Percentiles rank a stretch among this genome's conserved stretches.
Evolutionary conservation across 495 filamentous ascomycete genomes (phyloP).

Genomic region (Aspergillus coremiiformis): DNA sequence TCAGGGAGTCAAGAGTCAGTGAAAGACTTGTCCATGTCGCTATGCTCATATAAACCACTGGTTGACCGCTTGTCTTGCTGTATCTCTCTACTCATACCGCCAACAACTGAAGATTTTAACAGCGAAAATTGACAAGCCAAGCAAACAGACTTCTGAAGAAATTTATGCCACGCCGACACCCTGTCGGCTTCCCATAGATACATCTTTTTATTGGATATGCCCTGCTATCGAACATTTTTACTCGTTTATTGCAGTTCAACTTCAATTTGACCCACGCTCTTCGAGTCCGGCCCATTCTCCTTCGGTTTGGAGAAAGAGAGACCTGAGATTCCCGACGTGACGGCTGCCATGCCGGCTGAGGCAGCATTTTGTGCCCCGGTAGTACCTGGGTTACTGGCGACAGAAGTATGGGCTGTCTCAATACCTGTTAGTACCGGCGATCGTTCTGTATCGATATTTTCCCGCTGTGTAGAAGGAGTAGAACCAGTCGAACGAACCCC

Average conservation of each 20-base stretch:
- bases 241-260: conserved; percentile 43
- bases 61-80: no score
- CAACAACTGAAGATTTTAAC: not conserved
- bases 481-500: conserved; percentile 35
- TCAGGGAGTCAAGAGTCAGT: no score
- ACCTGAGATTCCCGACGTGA: conserved; percentile 37
- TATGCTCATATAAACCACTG: no score
- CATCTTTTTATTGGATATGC: not conserved
- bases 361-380: conserved; percentile 22
- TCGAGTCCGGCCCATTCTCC: conserved; percentile 12
- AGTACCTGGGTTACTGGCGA: conserved; percentile 20
- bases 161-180: not conserved
- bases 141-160: not conserved
- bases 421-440: conserved; percentile 40
- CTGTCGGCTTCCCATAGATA: not conserved
- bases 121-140: not conserved
- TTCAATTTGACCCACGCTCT: conserved; percentile 31
- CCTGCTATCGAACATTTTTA: not conserved
- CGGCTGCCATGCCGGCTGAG: conserved; percentile 26
- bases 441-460: conserved; percentile 15
- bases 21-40: no score
- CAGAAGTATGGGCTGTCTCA: conserved; percentile 36
- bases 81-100: no score
- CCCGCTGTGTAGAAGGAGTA: conserved; percentile 9
- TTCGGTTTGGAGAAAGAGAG: conserved; percentile 29